Evolutionary conservation across 805 yeast species (phyloP).

Genomic region (Tanozyma kutaoensis): DNA sequence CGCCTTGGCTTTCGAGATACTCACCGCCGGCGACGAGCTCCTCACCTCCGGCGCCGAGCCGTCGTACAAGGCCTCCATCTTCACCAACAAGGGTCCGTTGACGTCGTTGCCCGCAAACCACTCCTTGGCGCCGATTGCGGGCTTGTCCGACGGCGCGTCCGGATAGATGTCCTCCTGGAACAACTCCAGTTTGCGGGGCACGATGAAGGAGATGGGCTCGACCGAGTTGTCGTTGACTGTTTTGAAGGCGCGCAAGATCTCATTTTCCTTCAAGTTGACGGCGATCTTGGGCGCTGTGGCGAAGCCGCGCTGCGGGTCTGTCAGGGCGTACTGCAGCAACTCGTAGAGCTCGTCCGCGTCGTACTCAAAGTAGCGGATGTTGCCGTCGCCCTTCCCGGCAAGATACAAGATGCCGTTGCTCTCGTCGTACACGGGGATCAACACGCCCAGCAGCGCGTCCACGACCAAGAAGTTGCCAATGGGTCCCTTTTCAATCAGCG

Average conservation of each 20-base stretch:
- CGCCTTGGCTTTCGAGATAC: conserved; percentile 8
- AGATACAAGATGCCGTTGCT: conserved; percentile 68
- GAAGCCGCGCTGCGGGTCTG: conserved; percentile 92
- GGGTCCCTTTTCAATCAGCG: conserved; percentile 64
- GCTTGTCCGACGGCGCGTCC: conserved; percentile 67
- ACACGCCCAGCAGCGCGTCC: conserved; percentile 86
- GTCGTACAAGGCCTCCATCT: conserved; percentile 69
- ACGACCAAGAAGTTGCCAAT: conserved; percentile 79
- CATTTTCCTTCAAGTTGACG: conserved; percentile 73
- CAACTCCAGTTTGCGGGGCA: conserved; percentile 87
- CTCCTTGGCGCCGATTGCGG: conserved; percentile 70
- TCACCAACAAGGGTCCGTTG: conserved; percentile 71
- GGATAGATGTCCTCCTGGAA: conserved; percentile 92
- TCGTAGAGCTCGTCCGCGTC: conserved; percentile 73
- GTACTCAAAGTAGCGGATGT: conserved; percentile 86
- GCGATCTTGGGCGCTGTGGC: conserved; percentile 78
- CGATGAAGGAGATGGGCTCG: conserved; percentile 87
- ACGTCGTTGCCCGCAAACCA: conserved; percentile 69
- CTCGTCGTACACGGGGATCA: conserved; percentile 84
- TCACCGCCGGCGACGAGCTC: conserved; percentile 22
- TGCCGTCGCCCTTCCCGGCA: conserved; percentile 98
- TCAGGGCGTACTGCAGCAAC: conserved; percentile 79
- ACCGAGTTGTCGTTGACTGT: conserved; percentile 74
- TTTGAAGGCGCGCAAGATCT: conserved; percentile 71
- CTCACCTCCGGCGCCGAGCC: conserved; percentile 45